Base-by-base conservation (phyloP, 805 yeast genomes). In the Cyberlindnera lachancei region DNA sequence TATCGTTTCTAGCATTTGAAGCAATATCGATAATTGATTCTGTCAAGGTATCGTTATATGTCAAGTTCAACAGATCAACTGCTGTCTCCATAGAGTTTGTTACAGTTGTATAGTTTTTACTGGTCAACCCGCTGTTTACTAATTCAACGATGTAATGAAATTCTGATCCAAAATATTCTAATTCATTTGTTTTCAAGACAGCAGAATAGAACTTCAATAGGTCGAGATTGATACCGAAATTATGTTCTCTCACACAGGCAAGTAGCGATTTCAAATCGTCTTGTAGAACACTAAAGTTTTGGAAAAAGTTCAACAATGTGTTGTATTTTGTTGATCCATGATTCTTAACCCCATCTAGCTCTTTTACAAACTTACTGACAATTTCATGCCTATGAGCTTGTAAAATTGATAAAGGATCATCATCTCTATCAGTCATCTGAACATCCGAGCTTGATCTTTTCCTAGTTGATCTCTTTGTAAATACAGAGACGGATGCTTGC, bases 381-480 rank as follows among this genome's bases (percentile, higher is more conserved):
- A 49, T 43, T 4, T 35, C 30, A 5, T 35, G 32, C 34, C 50
- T 48, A 18, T 33, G 40, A 10, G 35, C 42, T 14, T 36, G 38
- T 29, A 53, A 36, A 18, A 37, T 31, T 4, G 42, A 37, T 9
- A 49, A 22, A 12, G 55, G 49, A 25, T 46, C 52, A 18, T 46
- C 54, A 7, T 47, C 50, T 11, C 14, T 20, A 28, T 58, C 53
- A 6, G 45, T 44, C 56, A 67, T 62, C 18, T 66, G 59, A 10
- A 61, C 60, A 43, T 64, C 70, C 4, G 73, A 64, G 23, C 46
- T 49, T 31, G 50, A 41, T 44, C 54, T 42, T 35, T 50, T 51
- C 17, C 54, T 43, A 23, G 31, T 36, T 2, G 59, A 52, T 23
- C 49, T 50, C 15, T 43, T 42, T 1, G 43, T 40, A 18, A 41